phyloP scores from a whole-genome alignment of 768 basidiomycete genomes.

The Kockovaella imperatae region DNA sequence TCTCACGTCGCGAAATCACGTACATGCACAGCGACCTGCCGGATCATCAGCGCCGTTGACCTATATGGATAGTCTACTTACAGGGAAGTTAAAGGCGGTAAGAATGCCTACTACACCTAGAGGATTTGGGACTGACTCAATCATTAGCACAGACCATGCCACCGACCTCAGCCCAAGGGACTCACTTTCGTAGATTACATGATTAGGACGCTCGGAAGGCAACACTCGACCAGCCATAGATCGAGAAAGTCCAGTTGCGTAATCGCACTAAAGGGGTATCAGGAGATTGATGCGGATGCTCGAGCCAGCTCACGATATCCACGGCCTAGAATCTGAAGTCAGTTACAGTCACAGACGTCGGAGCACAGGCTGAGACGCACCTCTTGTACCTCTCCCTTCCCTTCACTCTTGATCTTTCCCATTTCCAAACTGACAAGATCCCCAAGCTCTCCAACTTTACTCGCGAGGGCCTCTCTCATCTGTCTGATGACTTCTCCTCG shows the following conservation, averaged over 20 bases:
- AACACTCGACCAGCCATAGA: constrained; percentile 90
- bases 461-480: constrained; percentile 69
- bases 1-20: neutral
- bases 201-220: constrained; percentile 80
- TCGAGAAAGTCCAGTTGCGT: constrained; percentile 81
- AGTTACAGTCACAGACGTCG: neutral
- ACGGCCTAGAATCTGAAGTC: constrained; percentile 54
- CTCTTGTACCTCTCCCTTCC: constrained; percentile 87
- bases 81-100: constrained; percentile 92
- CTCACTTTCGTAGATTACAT: constrained; percentile 79
- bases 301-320: constrained; percentile 63
- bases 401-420: constrained; percentile 81
- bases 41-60: constrained; percentile 2
- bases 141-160: constrained; percentile 9
- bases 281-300: neutral
- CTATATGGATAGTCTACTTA: constrained; percentile 12
- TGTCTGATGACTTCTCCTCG: constrained; percentile 83
- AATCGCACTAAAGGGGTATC: constrained; percentile 62
- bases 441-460: constrained; percentile 54
- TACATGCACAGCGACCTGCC: constrained; percentile 32
- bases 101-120: constrained; percentile 66
- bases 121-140: constrained; percentile 71
- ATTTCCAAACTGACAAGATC: constrained; percentile 45
- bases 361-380: constrained; percentile 9
- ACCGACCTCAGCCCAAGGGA: neutral